Percentiles rank a stretch among this genome's conserved stretches.
phyloP scores from a whole-genome alignment of 1,284 basidiomycete species.

The Ceratobasidium sp. region DNA sequence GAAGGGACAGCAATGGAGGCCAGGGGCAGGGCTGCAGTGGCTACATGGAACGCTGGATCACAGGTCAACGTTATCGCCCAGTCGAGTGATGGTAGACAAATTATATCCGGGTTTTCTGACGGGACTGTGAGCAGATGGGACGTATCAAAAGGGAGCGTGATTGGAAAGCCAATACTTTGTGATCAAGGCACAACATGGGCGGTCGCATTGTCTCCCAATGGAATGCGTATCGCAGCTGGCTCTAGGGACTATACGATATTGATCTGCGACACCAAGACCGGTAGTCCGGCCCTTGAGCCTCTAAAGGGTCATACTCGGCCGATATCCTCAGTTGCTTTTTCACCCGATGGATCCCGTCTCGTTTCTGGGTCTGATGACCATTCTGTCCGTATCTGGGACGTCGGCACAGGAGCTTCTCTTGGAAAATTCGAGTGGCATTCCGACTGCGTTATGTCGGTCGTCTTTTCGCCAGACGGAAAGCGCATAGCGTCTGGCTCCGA shows the following conservation, averaged over 20 bases:
- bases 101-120: too few species aligned
- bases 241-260: background rate
- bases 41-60: too few species aligned
- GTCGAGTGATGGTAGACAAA: too few species aligned
- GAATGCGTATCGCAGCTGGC: background rate
- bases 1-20: background rate
- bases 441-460: background rate
- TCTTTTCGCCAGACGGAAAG: conserved; percentile 19
- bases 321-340: background rate
- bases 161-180: too few species aligned
- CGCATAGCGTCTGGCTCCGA: background rate
- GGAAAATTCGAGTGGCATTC: background rate
- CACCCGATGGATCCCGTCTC: background rate
- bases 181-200: too few species aligned
- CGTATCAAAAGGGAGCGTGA: too few species aligned
- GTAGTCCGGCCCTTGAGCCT: background rate
- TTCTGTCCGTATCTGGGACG: background rate
- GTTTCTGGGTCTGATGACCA: background rate
- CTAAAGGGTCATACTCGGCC: background rate
- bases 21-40: too few species aligned
- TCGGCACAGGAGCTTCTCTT: background rate
- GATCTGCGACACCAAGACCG: background rate
- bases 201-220: background rate
- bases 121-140: too few species aligned
- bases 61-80: too few species aligned